Conservation (phyloP, 495 filamentous ascomycete species). For the Penicillium canescens region DNA sequence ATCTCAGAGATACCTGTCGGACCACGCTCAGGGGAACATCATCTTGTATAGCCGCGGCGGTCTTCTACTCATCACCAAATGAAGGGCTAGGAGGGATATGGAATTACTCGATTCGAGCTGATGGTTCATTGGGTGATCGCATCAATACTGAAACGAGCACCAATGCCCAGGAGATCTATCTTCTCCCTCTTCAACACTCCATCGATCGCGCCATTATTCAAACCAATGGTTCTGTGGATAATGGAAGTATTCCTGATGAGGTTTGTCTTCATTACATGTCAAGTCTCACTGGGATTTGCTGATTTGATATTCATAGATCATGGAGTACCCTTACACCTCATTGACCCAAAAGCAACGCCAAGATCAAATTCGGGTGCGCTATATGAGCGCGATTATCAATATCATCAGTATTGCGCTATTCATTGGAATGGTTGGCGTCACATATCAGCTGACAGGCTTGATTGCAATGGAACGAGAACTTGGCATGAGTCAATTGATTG, state of each 20-base stretch:
- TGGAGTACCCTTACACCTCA: constrained; percentile 74
- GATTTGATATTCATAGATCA: constrained; percentile 25
- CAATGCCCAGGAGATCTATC: constrained; percentile 73
- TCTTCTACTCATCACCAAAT: constrained; percentile 69
- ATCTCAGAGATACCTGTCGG: constrained; percentile 61
- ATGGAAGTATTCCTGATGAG: too few relatives aligned
- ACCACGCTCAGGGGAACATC: constrained; percentile 71
- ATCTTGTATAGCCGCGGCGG: constrained; percentile 70
- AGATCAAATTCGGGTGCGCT: constrained; percentile 59
- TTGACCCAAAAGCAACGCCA: constrained; percentile 63
- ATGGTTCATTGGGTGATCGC: constrained; percentile 60
- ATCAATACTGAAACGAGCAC: constrained; percentile 57
- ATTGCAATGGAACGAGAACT: constrained; percentile 76
- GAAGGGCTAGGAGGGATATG: constrained; percentile 67
- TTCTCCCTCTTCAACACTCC: constrained; percentile 74
- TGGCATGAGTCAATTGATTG: constrained; percentile 76
- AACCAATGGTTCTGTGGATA: constrained; percentile 29
- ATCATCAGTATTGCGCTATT: constrained; percentile 69
- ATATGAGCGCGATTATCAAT: constrained; percentile 68
- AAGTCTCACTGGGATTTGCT: background rate
- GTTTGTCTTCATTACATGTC: too few relatives aligned
- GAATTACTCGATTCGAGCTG: constrained; percentile 82
- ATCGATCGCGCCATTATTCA: constrained; percentile 71
- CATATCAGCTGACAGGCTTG: constrained; percentile 75
- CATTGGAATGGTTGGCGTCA: constrained; percentile 65